phyloP scores from a whole-genome alignment of 257 asterid species.

The Nicotiana noctiflora region DNA sequence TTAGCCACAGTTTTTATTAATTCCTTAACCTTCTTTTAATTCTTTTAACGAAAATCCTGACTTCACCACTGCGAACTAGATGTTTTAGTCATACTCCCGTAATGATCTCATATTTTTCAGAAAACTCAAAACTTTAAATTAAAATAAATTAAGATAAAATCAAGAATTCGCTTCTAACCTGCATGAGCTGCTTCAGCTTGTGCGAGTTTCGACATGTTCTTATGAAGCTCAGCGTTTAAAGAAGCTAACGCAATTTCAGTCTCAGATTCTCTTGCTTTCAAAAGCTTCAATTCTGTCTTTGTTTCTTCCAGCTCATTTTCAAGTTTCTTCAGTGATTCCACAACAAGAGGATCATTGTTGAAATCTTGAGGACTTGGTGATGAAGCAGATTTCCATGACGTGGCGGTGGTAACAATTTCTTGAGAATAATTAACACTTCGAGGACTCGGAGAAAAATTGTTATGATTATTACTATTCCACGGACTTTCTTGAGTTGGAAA shows the following conservation, averaged over 20 bases:
- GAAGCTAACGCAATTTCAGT: conserved; percentile 73
- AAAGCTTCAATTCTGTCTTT: conserved; percentile 46
- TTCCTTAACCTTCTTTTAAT: too few relatives aligned
- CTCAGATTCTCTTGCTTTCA: conserved; percentile 63
- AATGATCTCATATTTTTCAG: background rate
- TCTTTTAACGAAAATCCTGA: too few relatives aligned
- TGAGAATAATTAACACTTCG: background rate
- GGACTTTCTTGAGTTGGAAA: conserved; percentile 30
- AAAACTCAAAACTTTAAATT: background rate
- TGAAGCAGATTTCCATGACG: conserved; percentile 13
- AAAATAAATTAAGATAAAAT: background rate
- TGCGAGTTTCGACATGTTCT: conserved; percentile 68
- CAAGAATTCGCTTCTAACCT: conserved; percentile 10
- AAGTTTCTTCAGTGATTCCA: conserved; percentile 41
- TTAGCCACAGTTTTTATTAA: too few relatives aligned
- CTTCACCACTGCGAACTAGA: too few relatives aligned
- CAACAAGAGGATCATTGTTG: conserved; percentile 10
- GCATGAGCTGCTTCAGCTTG: conserved; percentile 51
- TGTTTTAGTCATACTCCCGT: too few relatives aligned
- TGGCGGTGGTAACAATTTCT: background rate
- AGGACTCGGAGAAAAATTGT: conserved; percentile 28
- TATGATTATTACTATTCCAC: background rate
- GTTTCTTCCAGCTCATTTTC: conserved; percentile 64
- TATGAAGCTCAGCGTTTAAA: conserved; percentile 76
- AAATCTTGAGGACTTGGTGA: conserved; percentile 22